Evolutionary conservation across 192 early-diverging fungal species (phyloP).

Genomic region (Cladochytrium replicatum): DNA sequence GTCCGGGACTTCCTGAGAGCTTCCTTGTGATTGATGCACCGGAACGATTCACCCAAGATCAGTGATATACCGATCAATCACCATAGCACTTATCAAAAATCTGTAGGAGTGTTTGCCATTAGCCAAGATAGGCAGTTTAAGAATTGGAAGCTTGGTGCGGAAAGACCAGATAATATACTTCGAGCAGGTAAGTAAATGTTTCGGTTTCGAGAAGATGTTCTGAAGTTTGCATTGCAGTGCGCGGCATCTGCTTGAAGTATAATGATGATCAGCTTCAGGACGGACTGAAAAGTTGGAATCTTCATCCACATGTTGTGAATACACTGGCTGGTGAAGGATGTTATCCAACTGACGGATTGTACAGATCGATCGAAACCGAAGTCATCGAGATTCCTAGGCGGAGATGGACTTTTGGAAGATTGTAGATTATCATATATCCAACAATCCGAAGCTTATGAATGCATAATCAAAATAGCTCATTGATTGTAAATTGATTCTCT

Average conservation of each 20-base stretch:
- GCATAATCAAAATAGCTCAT: no score
- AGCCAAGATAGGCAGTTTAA: constrained; percentile 94
- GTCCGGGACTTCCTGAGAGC: not conserved
- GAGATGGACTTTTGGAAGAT: constrained; percentile 44
- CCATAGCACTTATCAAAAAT: constrained; percentile 7
- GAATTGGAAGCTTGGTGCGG: constrained; percentile 81
- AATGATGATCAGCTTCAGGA: constrained; percentile 33
- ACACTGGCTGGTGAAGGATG: not conserved
- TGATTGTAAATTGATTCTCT: no score
- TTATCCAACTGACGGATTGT: not conserved
- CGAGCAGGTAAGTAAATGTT: constrained; percentile 31
- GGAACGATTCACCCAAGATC: not conserved
- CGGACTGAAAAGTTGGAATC: constrained; percentile 36
- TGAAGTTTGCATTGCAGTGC: constrained; percentile 13
- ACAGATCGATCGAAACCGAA: constrained; percentile 32
- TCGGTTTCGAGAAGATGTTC: not conserved
- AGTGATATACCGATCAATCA: not conserved
- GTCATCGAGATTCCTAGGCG: constrained; percentile 37
- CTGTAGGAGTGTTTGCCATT: constrained; percentile 83
- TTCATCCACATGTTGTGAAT: constrained; percentile 26
- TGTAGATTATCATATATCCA: constrained; percentile 29
- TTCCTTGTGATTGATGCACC: not conserved
- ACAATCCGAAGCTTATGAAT: no score
- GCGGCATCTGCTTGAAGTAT: constrained; percentile 44
- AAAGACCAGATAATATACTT: constrained; percentile 75